Evolutionary conservation across 257 asterid genomes (phyloP), one percentile per base, ranked within the genome.

Genomic region (Fraxinus quadrangulata): DNA sequence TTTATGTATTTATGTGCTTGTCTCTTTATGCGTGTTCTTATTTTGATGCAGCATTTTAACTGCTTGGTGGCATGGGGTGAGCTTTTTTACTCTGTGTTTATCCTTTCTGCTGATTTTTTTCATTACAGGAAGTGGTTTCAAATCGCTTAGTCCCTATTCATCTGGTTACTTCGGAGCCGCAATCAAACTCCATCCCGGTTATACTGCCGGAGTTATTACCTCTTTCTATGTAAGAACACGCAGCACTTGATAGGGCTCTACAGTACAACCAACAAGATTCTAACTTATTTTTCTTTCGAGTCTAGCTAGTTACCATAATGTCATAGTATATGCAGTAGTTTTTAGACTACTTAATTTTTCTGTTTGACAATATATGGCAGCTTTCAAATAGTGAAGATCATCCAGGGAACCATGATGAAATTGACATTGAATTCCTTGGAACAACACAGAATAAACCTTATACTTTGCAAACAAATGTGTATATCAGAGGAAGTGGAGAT

Each of bases 151-250:
- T 21, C 81, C 88, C 3, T 91, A 92, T 66, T 82, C 85, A 5
- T 94, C 96, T 2, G 99, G 99, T 7, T 91, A 87, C 79, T 91
- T 94, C 81, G 96, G 96, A 56, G 86, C 90, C 9, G 85, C 89
- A 2, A 80, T 94, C 45, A 94, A 91, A 86, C 97, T 94, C 74
- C 99, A 92, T 47, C 75, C 92, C n/a, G 97, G 97, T 14, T 94
- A 88, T 30, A 94, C 99, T 24, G 99, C 99, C 3, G 99, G 99
- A 76, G 91, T 92, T 39, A 92, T 92, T 75, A 92, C 97, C 75
- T 90, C 96, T 34, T 88, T 90, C 31, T 94, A 94, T 40, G 97
- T 94, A 59, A 61, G 16, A 6, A 24, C 16, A 61, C 33, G 13
- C 21, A 16, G 17, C 24, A 54, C 36, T 33, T 33, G 28, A 12